Percentiles rank a stretch among this genome's conserved stretches.
These are phyloP conservation scores for Bretschneidera sinensis DNA, from an alignment of 345 rosid genomes.

Conservation along the genomic window DNA sequence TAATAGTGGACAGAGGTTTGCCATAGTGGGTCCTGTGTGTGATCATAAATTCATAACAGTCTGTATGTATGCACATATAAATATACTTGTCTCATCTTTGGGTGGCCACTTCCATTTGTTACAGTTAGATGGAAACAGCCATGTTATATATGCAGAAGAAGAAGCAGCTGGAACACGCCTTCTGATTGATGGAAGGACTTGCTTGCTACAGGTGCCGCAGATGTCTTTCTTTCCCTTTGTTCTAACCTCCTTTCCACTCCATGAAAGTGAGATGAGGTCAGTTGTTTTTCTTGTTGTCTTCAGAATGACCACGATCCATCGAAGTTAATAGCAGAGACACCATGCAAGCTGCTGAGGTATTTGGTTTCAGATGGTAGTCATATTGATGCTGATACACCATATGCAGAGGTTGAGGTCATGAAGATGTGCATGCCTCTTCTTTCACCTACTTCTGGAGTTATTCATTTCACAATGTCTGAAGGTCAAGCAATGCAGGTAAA, in stretches of 20 bases:
- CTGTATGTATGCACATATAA: not conserved
- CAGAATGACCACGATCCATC: slow-evolving; percentile 99
- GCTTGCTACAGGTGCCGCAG: slow-evolving; percentile 75
- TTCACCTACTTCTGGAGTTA: slow-evolving; percentile 92
- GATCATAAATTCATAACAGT: too few relatives aligned
- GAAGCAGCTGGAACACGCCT: slow-evolving; percentile 99
- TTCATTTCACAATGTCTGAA: slow-evolving; percentile 84
- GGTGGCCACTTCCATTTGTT: slow-evolving; percentile 13
- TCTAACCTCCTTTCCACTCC: not conserved
- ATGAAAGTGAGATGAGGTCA: slow-evolving; percentile 12
- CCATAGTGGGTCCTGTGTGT: too few relatives aligned
- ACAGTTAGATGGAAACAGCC: slow-evolving; percentile 99
- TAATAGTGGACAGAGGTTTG: too few relatives aligned
- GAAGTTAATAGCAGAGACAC: slow-evolving; percentile 92
- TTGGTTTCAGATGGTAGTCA: slow-evolving; percentile 86
- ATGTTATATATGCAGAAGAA: slow-evolving; percentile 98
- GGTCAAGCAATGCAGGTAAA: slow-evolving; percentile 99
- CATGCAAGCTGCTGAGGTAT: slow-evolving; percentile 95
- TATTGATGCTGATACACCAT: slow-evolving; percentile 89
- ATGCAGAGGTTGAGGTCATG: slow-evolving; percentile 99
- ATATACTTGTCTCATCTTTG: slow-evolving; percentile 3
- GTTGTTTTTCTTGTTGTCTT: slow-evolving; percentile 19
- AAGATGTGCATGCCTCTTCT: slow-evolving; percentile 99
- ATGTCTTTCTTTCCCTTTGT: slow-evolving; percentile 12
- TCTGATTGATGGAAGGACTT: slow-evolving; percentile 98